Evolutionary conservation across 2,329 filamentous ascomycete genomes (phyloP).

Genomic region (Penicillium sp.): DNA sequence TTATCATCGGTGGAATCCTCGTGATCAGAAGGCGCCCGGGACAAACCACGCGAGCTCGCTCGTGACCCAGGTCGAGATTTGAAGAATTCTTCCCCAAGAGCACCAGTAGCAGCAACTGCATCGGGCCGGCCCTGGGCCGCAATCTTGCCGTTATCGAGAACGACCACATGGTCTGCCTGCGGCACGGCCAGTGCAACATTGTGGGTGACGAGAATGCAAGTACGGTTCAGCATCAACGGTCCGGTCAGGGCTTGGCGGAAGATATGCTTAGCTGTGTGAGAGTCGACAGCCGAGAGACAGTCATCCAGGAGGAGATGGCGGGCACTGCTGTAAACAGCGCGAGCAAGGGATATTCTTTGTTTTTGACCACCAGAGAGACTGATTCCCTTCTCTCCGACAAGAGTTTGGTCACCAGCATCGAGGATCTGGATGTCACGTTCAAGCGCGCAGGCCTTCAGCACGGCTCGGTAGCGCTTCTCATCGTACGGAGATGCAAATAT

Average conservation of each 20-base stretch:
- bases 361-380: constrained; percentile 95
- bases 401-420: constrained; percentile 82
- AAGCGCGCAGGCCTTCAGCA: constrained; percentile 84
- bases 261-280: constrained; percentile 96
- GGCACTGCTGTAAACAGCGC: constrained; percentile 92
- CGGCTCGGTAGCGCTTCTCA: constrained; percentile 74
- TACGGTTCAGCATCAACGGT: constrained; percentile 78
- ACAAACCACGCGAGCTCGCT: constrained; percentile 65
- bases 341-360: constrained; percentile 92
- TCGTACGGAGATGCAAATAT: constrained; percentile 78
- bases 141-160: constrained; percentile 81
- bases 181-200: constrained; percentile 86
- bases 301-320: constrained; percentile 88
- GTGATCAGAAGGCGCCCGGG: constrained; percentile 69
- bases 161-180: constrained; percentile 70
- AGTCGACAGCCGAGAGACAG: constrained; percentile 92
- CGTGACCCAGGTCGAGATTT: constrained; percentile 68
- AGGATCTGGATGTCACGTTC: constrained; percentile 89
- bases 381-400: constrained; percentile 96
- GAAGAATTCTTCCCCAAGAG: constrained; percentile 76
- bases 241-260: constrained; percentile 89
- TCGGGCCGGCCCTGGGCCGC: constrained; percentile 67
- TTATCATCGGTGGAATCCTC: constrained; percentile 46
- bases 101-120: constrained; percentile 78
- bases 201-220: constrained; percentile 92